A percentile compares a stretch with the other conserved stretches of the same genome.
These are phyloP conservation scores for Penicillium chermesinum DNA, from an alignment of 495 filamentous ascomycete genomes.

Conservation along the genomic window DNA sequence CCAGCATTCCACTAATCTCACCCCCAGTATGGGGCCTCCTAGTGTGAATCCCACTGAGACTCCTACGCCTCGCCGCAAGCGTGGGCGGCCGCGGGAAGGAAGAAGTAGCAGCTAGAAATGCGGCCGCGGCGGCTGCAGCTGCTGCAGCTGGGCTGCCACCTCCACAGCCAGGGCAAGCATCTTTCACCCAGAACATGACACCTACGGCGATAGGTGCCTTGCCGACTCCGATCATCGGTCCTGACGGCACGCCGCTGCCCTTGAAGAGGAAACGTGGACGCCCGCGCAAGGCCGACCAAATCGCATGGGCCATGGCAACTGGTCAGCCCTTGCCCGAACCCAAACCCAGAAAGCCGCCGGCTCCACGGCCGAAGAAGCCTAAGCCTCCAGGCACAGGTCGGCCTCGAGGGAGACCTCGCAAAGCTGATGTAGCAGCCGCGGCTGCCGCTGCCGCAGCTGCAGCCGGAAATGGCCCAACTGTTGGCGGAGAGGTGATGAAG, in stretches of 20 bases:
- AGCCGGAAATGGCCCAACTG: not conserved
- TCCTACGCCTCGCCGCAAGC: slow-evolving; percentile 18
- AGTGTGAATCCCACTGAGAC: slow-evolving; percentile 6
- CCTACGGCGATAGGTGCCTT: slow-evolving; percentile 11
- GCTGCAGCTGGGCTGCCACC: slow-evolving; percentile 12
- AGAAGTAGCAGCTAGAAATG: slow-evolving; percentile 22
- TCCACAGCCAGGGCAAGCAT: slow-evolving; percentile 19
- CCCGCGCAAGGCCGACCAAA: slow-evolving; percentile 36
- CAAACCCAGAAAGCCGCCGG: slow-evolving; percentile 24
- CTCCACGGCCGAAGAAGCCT: slow-evolving; percentile 21
- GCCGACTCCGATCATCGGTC: slow-evolving; percentile 20
- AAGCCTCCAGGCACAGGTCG: slow-evolving; percentile 27
- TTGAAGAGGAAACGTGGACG: slow-evolving; percentile 37
- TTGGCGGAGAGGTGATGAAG: slow-evolving; percentile 8
- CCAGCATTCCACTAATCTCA: not conserved
- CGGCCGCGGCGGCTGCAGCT: slow-evolving; percentile 18
- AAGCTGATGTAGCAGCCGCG: slow-evolving; percentile 35
- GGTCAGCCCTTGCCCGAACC: slow-evolving; percentile 24
- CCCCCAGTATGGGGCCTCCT: not conserved
- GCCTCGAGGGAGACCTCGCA: slow-evolving; percentile 37
- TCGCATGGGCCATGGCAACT: slow-evolving; percentile 22
- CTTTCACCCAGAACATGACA: slow-evolving; percentile 22
- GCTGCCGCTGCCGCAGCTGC: slow-evolving; percentile 25
- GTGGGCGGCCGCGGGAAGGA: slow-evolving; percentile 27
- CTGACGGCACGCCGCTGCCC: slow-evolving; percentile 32